Evolutionary conservation across 306 rosid species (phyloP), one percentile per base, ranked within the genome.

Genomic region (Glycyrrhiza uralensis): DNA sequence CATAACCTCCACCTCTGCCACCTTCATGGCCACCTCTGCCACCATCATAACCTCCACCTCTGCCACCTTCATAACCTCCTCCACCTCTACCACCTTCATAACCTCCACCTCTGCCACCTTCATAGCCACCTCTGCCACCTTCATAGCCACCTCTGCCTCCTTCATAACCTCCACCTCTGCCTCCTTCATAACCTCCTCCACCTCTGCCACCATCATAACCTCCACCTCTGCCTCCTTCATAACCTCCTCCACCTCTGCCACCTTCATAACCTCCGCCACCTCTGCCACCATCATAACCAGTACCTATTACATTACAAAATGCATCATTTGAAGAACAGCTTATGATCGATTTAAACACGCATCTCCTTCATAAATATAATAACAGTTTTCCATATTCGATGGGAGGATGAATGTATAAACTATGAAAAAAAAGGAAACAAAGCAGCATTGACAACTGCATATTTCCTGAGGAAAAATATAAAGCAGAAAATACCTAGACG

Each of bases 201-300:
- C 73, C 66, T 13, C 79, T 63, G 4, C 63, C 72, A 0, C 79
- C 64, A 15, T 63, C 81, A 60, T 69, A 64, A 1, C 79, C 79
- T 38, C 80, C 72, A 41, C 79, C 78, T 12, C 78, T 74, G 32
- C 52, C 63, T 0, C 79, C 66, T 1, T 26, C 79, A 41, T 75
- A 75, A 2, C 78, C 71, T 28, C 71, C 66, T 17, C 52, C 68
- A 17, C 66, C 57, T 4, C 77, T 13, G 0, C 77, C 77, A 0
- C 69, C 49, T 0, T 58, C 75, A 15, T 70, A 70, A 24, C 70
- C 70, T 3, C 46, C 45, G 20, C 67, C 67, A 1, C 90, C 96
- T 73, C 97, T 69, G 17, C 93, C 97, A 15, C 82, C 68, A 12
- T 57, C 74, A 4, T 68, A 68, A 32, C 92, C 93, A 57, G 82